A percentile compares a stretch with the other conserved stretches of the same genome.
phyloP scores from a whole-genome alignment of 2,329 filamentous ascomycete genomes.

The Hypoxylon sp. region DNA sequence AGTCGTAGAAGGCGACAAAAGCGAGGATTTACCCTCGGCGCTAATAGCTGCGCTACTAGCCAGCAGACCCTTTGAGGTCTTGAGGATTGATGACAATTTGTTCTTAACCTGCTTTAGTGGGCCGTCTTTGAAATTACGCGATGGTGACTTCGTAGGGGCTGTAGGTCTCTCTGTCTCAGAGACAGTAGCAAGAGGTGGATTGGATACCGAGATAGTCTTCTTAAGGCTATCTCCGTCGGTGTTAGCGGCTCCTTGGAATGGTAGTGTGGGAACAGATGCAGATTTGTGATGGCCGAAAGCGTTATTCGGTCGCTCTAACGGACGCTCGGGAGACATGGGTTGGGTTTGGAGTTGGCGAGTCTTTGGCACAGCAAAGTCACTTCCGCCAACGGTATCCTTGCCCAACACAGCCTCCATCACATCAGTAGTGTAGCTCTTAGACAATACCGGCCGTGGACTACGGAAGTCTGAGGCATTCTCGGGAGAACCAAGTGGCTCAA shows the following conservation, averaged over 20 bases:
- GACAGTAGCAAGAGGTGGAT: slow-evolving; percentile 65
- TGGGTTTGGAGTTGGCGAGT: slow-evolving; percentile 53
- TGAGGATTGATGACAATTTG: slow-evolving; percentile 90
- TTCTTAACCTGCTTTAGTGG: slow-evolving; percentile 93
- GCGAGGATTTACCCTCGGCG: slow-evolving; percentile 70
- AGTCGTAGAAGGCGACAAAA: slow-evolving; percentile 67
- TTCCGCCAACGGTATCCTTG: slow-evolving; percentile 62
- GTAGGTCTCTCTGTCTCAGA: slow-evolving; percentile 59
- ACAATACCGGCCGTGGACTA: slow-evolving; percentile 65
- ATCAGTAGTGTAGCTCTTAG: slow-evolving; percentile 73
- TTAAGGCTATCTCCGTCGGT: slow-evolving; percentile 59
- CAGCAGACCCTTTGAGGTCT: slow-evolving; percentile 87
- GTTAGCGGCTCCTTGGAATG: slow-evolving; percentile 46
- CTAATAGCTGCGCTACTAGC: slow-evolving; percentile 78
- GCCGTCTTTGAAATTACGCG: slow-evolving; percentile 74
- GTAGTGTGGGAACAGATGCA: slow-evolving; percentile 70
- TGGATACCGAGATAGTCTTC: slow-evolving; percentile 73
- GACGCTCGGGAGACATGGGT: slow-evolving; percentile 55
- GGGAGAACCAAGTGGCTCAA: slow-evolving; percentile 63
- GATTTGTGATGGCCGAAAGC: slow-evolving; percentile 70
- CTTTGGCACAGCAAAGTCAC: slow-evolving; percentile 61
- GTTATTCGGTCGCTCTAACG: slow-evolving; percentile 52
- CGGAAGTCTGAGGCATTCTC: slow-evolving; percentile 54
- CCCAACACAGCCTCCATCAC: slow-evolving; percentile 69
- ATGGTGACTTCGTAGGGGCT: slow-evolving; percentile 69